These are phyloP conservation scores for Diaporthe amygdali DNA, from an alignment of 2,329 filamentous ascomycete species.

Conservation along the genomic window DNA sequence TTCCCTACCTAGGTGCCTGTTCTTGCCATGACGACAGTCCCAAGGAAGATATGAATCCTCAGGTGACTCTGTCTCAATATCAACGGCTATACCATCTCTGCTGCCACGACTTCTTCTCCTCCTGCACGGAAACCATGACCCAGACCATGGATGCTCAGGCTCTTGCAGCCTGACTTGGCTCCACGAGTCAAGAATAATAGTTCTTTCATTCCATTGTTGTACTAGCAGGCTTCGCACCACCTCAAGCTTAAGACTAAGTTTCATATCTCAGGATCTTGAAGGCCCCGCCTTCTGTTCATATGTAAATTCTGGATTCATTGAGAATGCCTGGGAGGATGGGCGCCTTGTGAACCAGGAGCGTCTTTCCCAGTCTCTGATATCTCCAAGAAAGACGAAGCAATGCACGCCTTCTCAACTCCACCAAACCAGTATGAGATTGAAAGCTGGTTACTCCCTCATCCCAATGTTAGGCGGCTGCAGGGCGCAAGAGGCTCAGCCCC, in stretches of 20 bases:
- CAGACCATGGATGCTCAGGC: background rate
- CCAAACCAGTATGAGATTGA: slow-evolving; percentile 10
- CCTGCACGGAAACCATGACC: background rate
- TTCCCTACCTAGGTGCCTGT: background rate
- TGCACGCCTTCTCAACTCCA: background rate
- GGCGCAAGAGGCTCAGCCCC: background rate
- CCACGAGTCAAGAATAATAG: background rate
- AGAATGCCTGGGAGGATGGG: background rate
- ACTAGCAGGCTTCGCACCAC: background rate
- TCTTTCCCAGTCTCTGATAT: background rate
- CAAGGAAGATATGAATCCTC: background rate
- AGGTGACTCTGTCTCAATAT: background rate
- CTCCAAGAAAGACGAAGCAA: background rate
- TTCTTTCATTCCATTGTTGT: background rate
- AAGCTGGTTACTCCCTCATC: slow-evolving; percentile 3
- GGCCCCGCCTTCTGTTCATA: background rate
- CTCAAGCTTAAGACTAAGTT: too few relatives aligned
- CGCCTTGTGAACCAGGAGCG: background rate
- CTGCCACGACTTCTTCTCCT: background rate
- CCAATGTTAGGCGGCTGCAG: background rate
- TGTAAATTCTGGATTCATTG: background rate
- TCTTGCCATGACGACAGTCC: background rate
- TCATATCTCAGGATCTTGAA: too few relatives aligned
- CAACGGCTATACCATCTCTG: background rate
- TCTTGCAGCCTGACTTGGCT: background rate